Base-by-base conservation (phyloP, 108 stramenopile genomes). In the Epithemia pelagica region DNA sequence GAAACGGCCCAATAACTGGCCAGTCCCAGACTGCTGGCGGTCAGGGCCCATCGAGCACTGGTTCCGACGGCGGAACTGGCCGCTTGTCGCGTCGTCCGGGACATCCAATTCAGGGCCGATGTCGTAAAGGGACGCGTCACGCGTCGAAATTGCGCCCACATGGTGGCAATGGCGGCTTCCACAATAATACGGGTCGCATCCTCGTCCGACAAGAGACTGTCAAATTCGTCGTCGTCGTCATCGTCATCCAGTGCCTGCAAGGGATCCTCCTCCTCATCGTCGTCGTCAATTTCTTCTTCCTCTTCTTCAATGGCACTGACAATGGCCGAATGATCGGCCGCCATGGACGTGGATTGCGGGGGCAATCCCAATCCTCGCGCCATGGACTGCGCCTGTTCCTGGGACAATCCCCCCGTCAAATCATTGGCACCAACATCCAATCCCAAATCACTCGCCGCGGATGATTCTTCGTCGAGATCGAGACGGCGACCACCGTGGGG, bases 301-400 rank as follows among this genome's bases (percentile, higher is more conserved):
- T 66, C 58, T 15, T 67, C 71, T 66, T 72, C 74, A n/a, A 60
- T 32, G 2, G 23, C 61, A 28, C 62, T 74, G 52, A 71, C 61
- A 61, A 65, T 64, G 22, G 52, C 28, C 21, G 30, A 26, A 10
- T 28, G 30, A 27, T 62, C 68, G 30, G 60, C 2, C 1, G 68
- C n/a, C n/a, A 37, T 59, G 32, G 63, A 26, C 69, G 64, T 37
- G 70, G 56, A 53, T 73, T 77, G 46, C 8, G 31, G 8, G 28
- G 29, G 30, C 24, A 33, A 1, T 54, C 52, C 20, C 52, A 30
- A 57, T 25, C 59, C 26, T 31, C 54, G 57, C 52, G 26, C 31
- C 51, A 69, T 1, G 24, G 25, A 64, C 28, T 57, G 0, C 2
- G 32, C 32, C 61, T 58, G 67, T 15, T 31, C 59, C 2, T 68